Conservation (phyloP, 2,329 filamentous ascomycete genomes). For the Aspergillus awamori region DNA sequence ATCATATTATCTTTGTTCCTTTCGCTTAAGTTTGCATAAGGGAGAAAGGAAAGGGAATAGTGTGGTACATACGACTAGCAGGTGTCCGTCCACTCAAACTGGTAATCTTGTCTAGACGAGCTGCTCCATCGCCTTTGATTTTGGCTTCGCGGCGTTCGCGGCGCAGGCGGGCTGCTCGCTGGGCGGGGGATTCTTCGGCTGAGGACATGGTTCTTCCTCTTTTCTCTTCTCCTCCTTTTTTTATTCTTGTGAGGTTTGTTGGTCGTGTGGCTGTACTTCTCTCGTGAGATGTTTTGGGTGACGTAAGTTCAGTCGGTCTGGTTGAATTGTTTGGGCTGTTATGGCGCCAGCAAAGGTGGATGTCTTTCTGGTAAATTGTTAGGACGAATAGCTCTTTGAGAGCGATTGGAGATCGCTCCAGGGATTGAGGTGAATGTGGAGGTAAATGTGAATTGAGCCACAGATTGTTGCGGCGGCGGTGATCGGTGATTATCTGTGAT, state of each 20-base stretch:
- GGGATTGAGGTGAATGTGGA: too few relatives aligned
- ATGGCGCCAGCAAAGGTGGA: too few relatives aligned
- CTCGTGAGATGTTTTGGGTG: not conserved
- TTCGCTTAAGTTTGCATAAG: too few relatives aligned
- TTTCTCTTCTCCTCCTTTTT: too few relatives aligned
- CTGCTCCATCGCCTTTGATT: conserved; percentile 60
- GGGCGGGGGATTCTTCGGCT: conserved; percentile 50
- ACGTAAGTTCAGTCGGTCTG: too few relatives aligned
- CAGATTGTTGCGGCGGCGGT: too few relatives aligned
- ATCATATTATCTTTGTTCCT: conserved; percentile 6
- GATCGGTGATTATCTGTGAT: too few relatives aligned
- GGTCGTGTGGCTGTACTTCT: not conserved
- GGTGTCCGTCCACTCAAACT: conserved; percentile 58
- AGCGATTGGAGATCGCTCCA: too few relatives aligned
- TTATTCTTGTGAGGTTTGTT: conserved; percentile 1
- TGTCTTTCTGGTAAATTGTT: too few relatives aligned
- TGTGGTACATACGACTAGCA: conserved; percentile 36
- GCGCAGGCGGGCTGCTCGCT: conserved; percentile 60
- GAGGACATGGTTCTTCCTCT: conserved; percentile 30
- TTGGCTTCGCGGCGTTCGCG: conserved; percentile 67
- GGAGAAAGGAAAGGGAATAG: not conserved
- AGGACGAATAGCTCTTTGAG: too few relatives aligned
- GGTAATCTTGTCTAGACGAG: conserved; percentile 65
- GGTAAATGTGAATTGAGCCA: too few relatives aligned
- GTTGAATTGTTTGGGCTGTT: too few relatives aligned